A percentile compares a stretch with the other conserved stretches of the same genome.
phyloP scores from a whole-genome alignment of 2,329 filamentous ascomycete species.

The Talaromyces rugulosus region DNA sequence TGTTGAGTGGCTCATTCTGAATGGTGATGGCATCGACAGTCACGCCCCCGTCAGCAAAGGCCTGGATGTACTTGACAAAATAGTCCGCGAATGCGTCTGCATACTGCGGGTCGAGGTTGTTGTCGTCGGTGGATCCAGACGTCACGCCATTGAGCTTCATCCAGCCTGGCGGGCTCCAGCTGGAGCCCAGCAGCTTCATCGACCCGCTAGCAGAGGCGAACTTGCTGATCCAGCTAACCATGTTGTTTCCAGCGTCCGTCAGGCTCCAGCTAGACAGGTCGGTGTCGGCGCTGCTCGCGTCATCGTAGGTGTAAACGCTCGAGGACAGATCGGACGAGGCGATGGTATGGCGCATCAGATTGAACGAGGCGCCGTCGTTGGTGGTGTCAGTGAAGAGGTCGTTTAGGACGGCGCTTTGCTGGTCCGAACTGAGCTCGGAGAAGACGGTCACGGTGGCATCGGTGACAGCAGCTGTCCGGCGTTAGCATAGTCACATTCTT shows the following conservation, averaged over 20 bases:
- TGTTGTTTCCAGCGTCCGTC: not conserved
- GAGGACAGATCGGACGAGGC: constrained; percentile 2
- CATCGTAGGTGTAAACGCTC: constrained; percentile 4
- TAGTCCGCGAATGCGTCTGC: constrained; percentile 1
- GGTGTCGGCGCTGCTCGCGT: not conserved
- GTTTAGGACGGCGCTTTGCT: not conserved
- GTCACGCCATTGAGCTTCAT: constrained; percentile 4
- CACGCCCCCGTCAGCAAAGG: constrained; percentile 3
- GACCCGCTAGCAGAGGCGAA: constrained; percentile 1
- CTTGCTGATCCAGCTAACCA: constrained; percentile 1
- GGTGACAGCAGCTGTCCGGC: constrained; percentile 2
- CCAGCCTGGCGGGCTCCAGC: constrained; percentile 8
- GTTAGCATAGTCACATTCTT: not conserved
- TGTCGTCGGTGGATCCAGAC: not conserved
- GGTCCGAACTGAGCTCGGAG: constrained; percentile 1
- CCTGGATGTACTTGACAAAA: constrained; percentile 8
- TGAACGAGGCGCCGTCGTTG: constrained; percentile 1
- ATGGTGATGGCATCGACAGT: constrained; percentile 6
- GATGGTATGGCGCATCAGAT: constrained; percentile 6
- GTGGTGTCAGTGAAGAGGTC: constrained; percentile 3
- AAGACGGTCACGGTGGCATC: constrained; percentile 9
- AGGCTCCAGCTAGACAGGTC: not conserved
- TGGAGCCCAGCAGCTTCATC: constrained; percentile 1
- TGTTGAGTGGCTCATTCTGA: constrained; percentile 9
- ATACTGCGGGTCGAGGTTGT: constrained; percentile 6